phyloP scores from a whole-genome alignment of 495 filamentous ascomycete genomes.

The Pyronema domesticum region DNA sequence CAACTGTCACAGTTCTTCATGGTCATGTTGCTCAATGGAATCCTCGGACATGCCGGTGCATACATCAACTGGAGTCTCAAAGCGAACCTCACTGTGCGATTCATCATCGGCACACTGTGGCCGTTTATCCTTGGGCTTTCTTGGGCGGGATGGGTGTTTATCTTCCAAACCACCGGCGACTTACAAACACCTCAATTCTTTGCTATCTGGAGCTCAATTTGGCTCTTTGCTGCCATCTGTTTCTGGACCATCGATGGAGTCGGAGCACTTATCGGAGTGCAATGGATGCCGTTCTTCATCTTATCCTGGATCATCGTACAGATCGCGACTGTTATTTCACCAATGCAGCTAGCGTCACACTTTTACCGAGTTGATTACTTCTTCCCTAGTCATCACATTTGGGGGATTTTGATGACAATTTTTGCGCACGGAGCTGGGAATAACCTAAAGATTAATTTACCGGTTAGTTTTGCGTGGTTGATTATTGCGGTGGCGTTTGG shows the following conservation, averaged over 20 bases:
- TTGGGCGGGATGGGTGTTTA: not conserved
- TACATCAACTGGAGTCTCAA: slow-evolving; percentile 9
- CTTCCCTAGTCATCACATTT: slow-evolving; percentile 9
- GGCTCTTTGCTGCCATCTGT: slow-evolving; percentile 6
- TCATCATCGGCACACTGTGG: not conserved
- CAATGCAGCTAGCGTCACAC: slow-evolving; percentile 2
- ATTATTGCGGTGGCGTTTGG: not conserved
- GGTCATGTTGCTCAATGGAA: slow-evolving; percentile 4
- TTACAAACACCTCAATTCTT: not conserved
- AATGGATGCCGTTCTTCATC: slow-evolving; percentile 9
- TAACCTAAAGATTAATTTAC: slow-evolving; percentile 5
- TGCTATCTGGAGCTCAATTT: not conserved
- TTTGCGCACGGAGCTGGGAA: slow-evolving; percentile 9
- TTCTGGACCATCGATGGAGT: slow-evolving; percentile 9
- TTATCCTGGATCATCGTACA: slow-evolving; percentile 3
- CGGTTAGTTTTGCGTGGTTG: slow-evolving; percentile 4
- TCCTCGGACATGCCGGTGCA: slow-evolving; percentile 6
- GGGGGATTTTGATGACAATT: slow-evolving; percentile 11
- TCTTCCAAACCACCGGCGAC: not conserved
- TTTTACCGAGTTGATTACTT: slow-evolving; percentile 10
- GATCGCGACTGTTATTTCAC: slow-evolving; percentile 3
- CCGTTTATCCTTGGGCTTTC: not conserved
- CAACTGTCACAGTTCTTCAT: slow-evolving; percentile 2
- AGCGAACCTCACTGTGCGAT: not conserved
- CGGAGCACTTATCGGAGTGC: not conserved